Evolutionary conservation across 345 rosid genomes (phyloP).

Genomic region (Trapa bicornis): DNA sequence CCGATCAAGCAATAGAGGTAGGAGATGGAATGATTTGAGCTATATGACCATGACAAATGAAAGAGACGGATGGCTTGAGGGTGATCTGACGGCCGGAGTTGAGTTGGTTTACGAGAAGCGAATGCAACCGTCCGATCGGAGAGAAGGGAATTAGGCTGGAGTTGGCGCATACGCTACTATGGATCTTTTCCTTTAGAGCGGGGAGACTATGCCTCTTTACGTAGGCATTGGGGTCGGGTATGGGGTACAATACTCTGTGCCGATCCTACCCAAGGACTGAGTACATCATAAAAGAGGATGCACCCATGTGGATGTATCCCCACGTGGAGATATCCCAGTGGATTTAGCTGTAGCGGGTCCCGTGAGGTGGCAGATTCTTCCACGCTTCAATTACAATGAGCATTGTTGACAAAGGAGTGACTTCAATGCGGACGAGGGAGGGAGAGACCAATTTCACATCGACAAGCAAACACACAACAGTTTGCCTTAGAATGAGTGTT

Average conservation of each 20-base stretch:
- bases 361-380: background rate
- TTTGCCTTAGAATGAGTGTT: too few relatives aligned
- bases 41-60: background rate
- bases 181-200: conserved; percentile 14
- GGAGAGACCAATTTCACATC: too few relatives aligned
- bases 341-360: background rate
- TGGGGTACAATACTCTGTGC: conserved; percentile 8
- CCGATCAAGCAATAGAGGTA: background rate
- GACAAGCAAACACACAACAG: too few relatives aligned
- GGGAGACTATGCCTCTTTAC: conserved; percentile 7
- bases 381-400: background rate
- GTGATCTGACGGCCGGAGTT: background rate
- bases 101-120: background rate
- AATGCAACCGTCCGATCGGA: background rate
- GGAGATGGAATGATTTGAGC: background rate
- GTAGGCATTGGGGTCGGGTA: conserved; percentile 17
- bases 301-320: background rate
- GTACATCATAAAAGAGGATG: background rate
- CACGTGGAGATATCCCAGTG: conserved; percentile 9
- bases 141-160: conserved; percentile 24
- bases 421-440: background rate
- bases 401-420: conserved; percentile 6
- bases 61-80: background rate
- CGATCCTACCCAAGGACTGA: conserved; percentile 5
- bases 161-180: conserved; percentile 40